These are phyloP conservation scores for Avena insularis DNA, from an alignment of 176 grass and related monocot species.

Conservation along the genomic window DNA sequence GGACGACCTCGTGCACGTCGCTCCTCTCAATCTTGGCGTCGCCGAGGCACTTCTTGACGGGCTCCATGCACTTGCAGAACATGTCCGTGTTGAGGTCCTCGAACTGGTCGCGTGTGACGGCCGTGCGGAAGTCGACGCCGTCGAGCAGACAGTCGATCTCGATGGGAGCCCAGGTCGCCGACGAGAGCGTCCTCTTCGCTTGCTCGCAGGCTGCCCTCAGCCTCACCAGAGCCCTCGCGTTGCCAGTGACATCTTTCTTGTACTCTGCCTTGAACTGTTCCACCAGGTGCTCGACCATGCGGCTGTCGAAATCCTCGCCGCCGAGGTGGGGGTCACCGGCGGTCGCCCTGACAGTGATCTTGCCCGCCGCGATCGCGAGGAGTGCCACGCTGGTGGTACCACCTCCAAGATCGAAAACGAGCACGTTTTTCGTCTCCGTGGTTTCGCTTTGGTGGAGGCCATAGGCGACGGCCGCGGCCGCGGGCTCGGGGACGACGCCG, in stretches of 20 bases:
- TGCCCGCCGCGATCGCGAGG: background rate
- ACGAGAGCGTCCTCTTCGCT: conserved; percentile 48
- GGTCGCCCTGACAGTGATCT: conserved; percentile 37
- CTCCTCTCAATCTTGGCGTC: conserved; percentile 41
- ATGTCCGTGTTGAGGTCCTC: conserved; percentile 62
- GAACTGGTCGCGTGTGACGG: conserved; percentile 48
- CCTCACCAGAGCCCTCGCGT: conserved; percentile 35
- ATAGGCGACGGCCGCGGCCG: conserved; percentile 29
- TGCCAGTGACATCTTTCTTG: conserved; percentile 41
- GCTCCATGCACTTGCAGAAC: conserved; percentile 52
- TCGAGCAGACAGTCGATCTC: conserved; percentile 46
- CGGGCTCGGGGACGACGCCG: conserved; percentile 34
- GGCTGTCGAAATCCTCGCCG: conserved; percentile 50
- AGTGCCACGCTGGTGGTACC: conserved; percentile 32
- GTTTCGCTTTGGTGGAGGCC: background rate
- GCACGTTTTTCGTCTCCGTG: conserved; percentile 28
- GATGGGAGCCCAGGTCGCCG: background rate
- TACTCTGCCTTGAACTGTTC: conserved; percentile 30
- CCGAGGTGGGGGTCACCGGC: conserved; percentile 39
- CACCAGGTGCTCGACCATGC: conserved; percentile 43
- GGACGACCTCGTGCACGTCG: conserved; percentile 42
- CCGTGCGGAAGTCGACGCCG: conserved; percentile 45
- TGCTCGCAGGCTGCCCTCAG: conserved; percentile 45
- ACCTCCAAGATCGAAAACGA: conserved; percentile 49
- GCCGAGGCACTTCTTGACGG: conserved; percentile 43